Base-by-base conservation (phyloP, 768 basidiomycete species). In the Hericium alpestre region DNA sequence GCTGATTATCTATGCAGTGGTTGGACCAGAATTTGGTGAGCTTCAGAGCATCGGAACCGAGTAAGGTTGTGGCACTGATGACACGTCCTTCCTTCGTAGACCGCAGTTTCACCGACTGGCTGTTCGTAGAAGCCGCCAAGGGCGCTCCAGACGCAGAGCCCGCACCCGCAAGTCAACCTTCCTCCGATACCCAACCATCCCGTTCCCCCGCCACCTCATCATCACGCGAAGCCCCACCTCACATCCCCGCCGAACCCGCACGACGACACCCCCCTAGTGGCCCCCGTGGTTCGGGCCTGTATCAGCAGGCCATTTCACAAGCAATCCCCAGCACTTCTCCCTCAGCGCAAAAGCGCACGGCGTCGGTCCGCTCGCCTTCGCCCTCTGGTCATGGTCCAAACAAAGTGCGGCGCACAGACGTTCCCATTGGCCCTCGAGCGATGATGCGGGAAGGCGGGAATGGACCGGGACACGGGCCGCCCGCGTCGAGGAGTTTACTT, bases 381-480 rank as follows among this genome's bases (percentile, higher is more conserved):
- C 63, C 65, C 15, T 53, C 48, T 47, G 62, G 62, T 13, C 62
- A 61, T 23, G 53, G 18, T 20, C 60, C 86, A 5, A 81, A 81
- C 63, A 92, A 92, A 69, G 71, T 80, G 12, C 77, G 88, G 60
- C 81, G 87, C 59, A 84, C 78, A 27, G 89, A 91, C 60, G 72
- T 88, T 1, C 93, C 93, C 1, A 87, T 86, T 2, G 91, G 87
- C 22, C 93, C 93, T 18, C 80, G 93, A 53, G 90, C 90, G 1
- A 92, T 93, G 90, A 67, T 72, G 20, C 66, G 65, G 4, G 73
- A 73, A 66, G 69, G 59, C 64, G 38, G 59, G 65, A 13, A 55
- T 32, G 61, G 62, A 32, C 32, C 32, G n/a, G n/a, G n/a, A n/a
- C n/a, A n/a, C n/a, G n/a, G n/a, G n/a, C n/a, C n/a, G 2, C 52